Evolutionary conservation across 2,329 filamentous ascomycete genomes (phyloP), one percentile per base, ranked within the genome.

Genomic region (Davidsoniella eucalypti): DNA sequence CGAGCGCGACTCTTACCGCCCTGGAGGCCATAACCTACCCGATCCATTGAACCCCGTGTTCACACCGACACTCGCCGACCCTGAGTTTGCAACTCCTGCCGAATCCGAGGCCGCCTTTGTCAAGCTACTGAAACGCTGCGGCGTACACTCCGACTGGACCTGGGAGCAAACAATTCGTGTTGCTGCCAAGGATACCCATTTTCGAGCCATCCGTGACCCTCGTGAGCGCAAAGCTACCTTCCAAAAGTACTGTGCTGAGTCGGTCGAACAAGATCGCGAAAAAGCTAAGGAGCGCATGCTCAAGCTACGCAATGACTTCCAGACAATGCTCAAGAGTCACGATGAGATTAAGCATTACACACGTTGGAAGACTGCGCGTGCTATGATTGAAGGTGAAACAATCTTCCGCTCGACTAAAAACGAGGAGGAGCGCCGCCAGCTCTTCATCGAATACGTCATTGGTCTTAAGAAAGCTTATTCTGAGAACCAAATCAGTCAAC

Each of bases 341-440:
- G 87, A 88, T 54, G 92, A 98, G 65, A 96, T 98, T 65, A 92
- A 88, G 65, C 80, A 95, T 64, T 95, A 93, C 65, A 95, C 90
- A 40, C 83, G 87, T 54, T 98, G 92, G 92, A 94, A 87, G 73
- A 95, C 87, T 14, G 92, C 90, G 49, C 81, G 86, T 46, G 87
- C 87, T 8, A 93, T 95, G 56, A 87, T 98, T 55, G 87, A 96
- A 65, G 84, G 84, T 46, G 92, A 98, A 70, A 92, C 87, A 44
- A 92, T 94, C 53, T 98, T 96, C 69, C 82, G 87, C 58, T 90
- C 87, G 26, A 90, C 88, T 41, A 84, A 83, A 58, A 76, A 90
- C 61, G 92, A 98, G 58, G 74, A 77, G 52, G 92, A 96, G 69
- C 82, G 88, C 51, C 82, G 84, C 54, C 82, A 87, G 61, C 73